Evolutionary conservation across 225 moss, liverwort and hornwort species (phyloP).

Genomic region (Straminergon stramineum): DNA sequence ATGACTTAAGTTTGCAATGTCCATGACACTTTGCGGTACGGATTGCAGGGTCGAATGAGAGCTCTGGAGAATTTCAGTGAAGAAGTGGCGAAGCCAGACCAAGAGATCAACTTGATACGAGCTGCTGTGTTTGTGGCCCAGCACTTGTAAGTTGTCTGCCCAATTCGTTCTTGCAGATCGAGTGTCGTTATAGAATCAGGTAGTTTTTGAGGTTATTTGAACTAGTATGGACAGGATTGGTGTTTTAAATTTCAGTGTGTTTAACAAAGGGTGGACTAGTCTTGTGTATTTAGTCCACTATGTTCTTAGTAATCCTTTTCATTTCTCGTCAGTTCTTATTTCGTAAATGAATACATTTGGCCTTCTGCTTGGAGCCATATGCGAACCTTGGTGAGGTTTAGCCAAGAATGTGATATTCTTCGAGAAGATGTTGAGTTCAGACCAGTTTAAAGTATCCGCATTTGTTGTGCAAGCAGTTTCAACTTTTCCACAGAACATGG

Average conservation of each 20-base stretch:
- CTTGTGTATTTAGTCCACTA: background rate
- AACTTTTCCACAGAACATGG: background rate
- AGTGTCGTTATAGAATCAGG: background rate
- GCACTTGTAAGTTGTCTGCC: slow-evolving; percentile 37
- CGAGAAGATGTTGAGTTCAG: background rate
- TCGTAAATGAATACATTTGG: background rate
- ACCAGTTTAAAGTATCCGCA: background rate
- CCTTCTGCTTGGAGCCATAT: background rate
- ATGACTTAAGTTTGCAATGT: background rate
- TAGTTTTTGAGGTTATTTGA: background rate
- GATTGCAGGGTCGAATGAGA: slow-evolving; percentile 47
- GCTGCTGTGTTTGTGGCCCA: slow-evolving; percentile 52
- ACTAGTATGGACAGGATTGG: background rate
- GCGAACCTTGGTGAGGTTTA: background rate
- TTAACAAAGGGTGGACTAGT: background rate
- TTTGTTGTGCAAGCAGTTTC: background rate
- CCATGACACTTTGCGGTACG: background rate
- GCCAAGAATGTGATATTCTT: background rate
- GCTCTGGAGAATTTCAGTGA: slow-evolving; percentile 44
- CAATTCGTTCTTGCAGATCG: background rate
- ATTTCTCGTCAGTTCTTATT: background rate
- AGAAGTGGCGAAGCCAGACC: slow-evolving; percentile 50
- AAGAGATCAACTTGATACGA: slow-evolving; percentile 46
- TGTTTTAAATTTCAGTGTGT: background rate
- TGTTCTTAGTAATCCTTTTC: background rate